Base-by-base conservation (phyloP, 441 rosid species). In the Raphanus hybrid region DNA sequence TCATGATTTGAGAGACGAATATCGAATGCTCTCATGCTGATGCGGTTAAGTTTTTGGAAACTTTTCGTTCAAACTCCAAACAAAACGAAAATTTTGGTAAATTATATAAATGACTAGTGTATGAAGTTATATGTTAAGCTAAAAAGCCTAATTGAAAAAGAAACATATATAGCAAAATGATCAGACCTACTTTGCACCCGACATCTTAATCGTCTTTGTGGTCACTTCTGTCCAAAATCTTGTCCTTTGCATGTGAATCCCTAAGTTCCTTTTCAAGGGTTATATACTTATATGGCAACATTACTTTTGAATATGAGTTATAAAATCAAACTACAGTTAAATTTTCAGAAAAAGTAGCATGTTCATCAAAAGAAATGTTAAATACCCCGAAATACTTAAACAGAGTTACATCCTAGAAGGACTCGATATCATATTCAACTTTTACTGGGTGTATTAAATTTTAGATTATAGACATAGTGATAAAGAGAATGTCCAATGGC, bases 201-300 rank as follows among this genome's bases (percentile, higher is more conserved):
- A 61, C 75, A 43, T 71, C 27, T 2, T 61, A 27, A 8, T 16
- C 34, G 16, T 62, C 29, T 64, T 37, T 64, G 50, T 64, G 50
- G 14, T n/a, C 48, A 64, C 8, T 70, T 60, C 10, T 60, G 27
- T 71, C 67, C 16, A 43, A 39, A 35, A 60, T 35, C 63, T 61
- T 8, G 12, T 35, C 5, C 34, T 23, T 35, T 58, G 65, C 57
- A 59, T 70, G 66, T 39, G 57, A 54, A 23, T 2, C 35, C 34
- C 4, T 3, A 3, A 18, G 35, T 35, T 69, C 20, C 11, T 52
- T 29, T 68, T 29, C 41, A 61, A 5, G 14, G 65, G 39, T 54
- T 54, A 16, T 16, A 54, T 16, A 35, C 39, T 35, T 35, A 35
- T 6, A 35, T 8, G 59, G 26, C 8, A 15, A 15, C 10, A 5